Evolutionary conservation across 192 early-diverging fungal species (phyloP).

Genomic region (Podila verticillata): DNA sequence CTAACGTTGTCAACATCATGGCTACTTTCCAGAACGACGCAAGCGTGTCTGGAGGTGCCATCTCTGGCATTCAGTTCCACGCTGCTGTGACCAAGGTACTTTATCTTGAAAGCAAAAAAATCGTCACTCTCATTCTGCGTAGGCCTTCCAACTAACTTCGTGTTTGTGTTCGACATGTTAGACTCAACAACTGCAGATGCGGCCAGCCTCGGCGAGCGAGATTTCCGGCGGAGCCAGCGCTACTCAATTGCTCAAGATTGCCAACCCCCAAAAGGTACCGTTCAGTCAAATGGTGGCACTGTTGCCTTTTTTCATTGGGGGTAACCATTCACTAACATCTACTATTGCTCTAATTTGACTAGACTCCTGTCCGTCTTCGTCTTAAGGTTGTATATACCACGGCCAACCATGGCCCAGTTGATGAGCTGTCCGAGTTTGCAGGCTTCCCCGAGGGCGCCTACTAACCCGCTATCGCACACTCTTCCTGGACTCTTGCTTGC

Average conservation of each 20-base stretch:
- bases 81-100: constrained; percentile 90
- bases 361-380: constrained; percentile 66
- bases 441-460: constrained; percentile 66
- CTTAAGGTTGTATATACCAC: constrained; percentile 65
- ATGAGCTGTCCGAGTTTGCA: constrained; percentile 66
- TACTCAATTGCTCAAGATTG: constrained; percentile 84
- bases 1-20: constrained; percentile 70
- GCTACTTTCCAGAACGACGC: constrained; percentile 76
- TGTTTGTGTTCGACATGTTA: constrained; percentile 19
- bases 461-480: constrained; percentile 10
- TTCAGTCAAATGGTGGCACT: neutral
- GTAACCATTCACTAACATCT: neutral
- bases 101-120: too few relatives aligned
- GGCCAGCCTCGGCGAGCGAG: constrained; percentile 74
- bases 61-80: constrained; percentile 81
- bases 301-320: neutral
- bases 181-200: constrained; percentile 88
- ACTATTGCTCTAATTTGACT: neutral
- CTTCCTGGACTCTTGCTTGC: too few relatives aligned
- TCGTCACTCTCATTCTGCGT: neutral
- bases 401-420: constrained; percentile 54
- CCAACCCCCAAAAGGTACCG: constrained; percentile 83
- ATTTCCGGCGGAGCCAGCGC: constrained; percentile 70
- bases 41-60: constrained; percentile 51
- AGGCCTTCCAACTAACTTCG: neutral